Conservation (phyloP, 306 rosid species). For the Pachyrhizus erosus region DNA sequence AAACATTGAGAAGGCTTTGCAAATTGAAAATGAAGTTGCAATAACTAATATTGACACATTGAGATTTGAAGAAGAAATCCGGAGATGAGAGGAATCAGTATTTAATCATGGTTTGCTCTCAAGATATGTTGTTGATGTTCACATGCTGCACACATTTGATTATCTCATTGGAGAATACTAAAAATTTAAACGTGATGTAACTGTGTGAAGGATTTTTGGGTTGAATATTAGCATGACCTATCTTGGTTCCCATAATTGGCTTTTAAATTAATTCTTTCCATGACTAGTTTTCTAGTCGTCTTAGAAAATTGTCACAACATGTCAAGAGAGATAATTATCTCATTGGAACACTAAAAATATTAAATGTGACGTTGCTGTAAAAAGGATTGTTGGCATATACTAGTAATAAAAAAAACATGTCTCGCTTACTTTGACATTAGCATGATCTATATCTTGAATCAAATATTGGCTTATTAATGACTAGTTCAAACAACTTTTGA, state of each 20-base stretch:
- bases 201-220: no score
- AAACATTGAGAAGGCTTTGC: not conserved
- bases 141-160: no score
- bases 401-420: not conserved
- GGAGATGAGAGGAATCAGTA: not conserved
- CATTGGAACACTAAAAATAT: not conserved
- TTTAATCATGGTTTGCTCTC: not conserved
- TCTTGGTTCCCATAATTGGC: no score
- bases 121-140: no score
- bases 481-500: not conserved
- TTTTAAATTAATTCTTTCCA: no score
- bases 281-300: no score
- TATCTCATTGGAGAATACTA: no score
- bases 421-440: not conserved
- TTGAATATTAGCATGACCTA: no score
- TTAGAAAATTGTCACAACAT: no score
- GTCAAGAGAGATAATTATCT: no score
- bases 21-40: not conserved
- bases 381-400: not conserved
- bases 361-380: not conserved
- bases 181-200: no score
- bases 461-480: not conserved
- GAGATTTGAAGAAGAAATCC: not conserved
- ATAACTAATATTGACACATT: not conserved
- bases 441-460: not conserved